Conservation (phyloP, 495 filamentous ascomycete genomes). For the Penicillium turbatum region DNA sequence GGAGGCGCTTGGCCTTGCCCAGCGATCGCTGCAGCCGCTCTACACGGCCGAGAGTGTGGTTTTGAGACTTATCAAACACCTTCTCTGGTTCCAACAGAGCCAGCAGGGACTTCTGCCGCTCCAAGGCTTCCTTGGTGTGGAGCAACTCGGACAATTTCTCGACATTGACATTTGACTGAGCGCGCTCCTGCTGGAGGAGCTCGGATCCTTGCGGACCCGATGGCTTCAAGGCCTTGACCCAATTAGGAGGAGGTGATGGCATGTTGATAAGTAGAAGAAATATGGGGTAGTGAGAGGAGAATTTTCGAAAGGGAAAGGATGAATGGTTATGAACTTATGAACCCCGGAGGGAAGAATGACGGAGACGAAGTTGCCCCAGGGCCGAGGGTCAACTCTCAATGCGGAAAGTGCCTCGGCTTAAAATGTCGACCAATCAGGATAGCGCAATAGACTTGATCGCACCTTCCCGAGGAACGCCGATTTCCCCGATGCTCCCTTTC, state of each 20-base stretch:
- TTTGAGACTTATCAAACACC: constrained; percentile 66
- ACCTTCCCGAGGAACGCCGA: background rate
- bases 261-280: constrained; percentile 13
- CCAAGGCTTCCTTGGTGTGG: constrained; percentile 53
- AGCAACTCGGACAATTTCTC: constrained; percentile 58
- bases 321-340: constrained; percentile 14
- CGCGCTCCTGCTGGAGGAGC: constrained; percentile 55
- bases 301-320: constrained; percentile 10
- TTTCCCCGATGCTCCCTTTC: background rate
- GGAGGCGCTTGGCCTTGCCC: constrained; percentile 60
- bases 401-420: constrained; percentile 7
- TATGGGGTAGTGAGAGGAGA: background rate
- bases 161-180: constrained; percentile 54
- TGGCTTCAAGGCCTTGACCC: constrained; percentile 62
- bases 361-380: background rate
- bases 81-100: constrained; percentile 53
- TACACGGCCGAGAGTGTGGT: constrained; percentile 61
- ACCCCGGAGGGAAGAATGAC: background rate
- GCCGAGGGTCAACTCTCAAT: constrained; percentile 4
- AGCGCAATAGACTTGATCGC: background rate
- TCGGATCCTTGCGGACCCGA: constrained; percentile 57
- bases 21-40: constrained; percentile 59
- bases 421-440: background rate
- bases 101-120: constrained; percentile 51
- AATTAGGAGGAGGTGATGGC: constrained; percentile 50